Conservation (phyloP, 805 yeast genomes). For the Lipomyces starkeyi region DNA sequence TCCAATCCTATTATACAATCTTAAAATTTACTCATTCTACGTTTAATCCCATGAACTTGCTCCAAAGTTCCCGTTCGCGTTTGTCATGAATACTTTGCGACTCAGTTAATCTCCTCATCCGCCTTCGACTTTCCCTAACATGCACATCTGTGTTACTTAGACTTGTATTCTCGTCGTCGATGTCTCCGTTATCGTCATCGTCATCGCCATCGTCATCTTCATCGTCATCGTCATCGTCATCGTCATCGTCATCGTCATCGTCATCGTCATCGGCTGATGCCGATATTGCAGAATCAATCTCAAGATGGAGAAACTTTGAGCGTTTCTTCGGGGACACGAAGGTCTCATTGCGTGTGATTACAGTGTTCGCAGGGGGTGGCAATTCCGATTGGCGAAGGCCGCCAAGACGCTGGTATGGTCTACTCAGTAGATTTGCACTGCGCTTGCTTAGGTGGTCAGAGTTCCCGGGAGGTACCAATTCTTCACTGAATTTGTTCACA, state of each 20-base stretch:
- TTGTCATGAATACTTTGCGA: slow-evolving; percentile 11
- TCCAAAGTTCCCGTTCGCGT: slow-evolving; percentile 14
- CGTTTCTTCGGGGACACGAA: background rate
- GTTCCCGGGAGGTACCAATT: background rate
- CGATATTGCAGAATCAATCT: background rate
- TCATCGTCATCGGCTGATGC: slow-evolving; percentile 3
- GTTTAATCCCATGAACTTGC: slow-evolving; percentile 7
- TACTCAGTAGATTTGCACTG: background rate
- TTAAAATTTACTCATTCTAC: background rate
- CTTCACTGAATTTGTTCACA: background rate
- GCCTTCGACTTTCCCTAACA: slow-evolving; percentile 8
- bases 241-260: slow-evolving; percentile 1
- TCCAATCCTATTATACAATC: background rate
- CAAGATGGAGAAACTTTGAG: background rate
- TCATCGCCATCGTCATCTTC: background rate
- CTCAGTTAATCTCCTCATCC: slow-evolving; percentile 3
- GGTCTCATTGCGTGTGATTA: background rate
- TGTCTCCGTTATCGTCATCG: background rate
- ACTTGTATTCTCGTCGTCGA: slow-evolving; percentile 8
- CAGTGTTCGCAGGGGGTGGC: background rate
- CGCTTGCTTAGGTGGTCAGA: background rate
- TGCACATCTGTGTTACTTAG: background rate
- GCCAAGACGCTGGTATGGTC: background rate
- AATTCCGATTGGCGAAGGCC: background rate
- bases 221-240: slow-evolving; percentile 1